Percentiles rank a stretch among this genome's conserved stretches.
Evolutionary conservation across 2,329 filamentous ascomycete species (phyloP).

Genomic region (Xylariaceae sp.): DNA sequence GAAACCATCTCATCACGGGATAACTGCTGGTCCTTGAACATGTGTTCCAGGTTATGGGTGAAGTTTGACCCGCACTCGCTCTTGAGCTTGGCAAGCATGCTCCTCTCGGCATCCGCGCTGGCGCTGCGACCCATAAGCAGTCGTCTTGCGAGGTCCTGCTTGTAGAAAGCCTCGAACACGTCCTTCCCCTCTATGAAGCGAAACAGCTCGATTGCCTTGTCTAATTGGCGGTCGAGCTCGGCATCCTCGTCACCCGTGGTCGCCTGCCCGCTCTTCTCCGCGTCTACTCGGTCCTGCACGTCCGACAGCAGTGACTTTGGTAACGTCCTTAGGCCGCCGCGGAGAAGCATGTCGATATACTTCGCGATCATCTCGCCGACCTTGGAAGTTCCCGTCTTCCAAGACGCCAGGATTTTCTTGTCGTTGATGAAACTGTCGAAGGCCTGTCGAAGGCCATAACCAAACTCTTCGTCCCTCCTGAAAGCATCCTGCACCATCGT

Average conservation of each 20-base stretch:
- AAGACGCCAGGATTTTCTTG: constrained; percentile 64
- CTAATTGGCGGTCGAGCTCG: constrained; percentile 85
- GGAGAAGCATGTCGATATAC: constrained; percentile 83
- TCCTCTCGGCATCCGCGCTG: constrained; percentile 90
- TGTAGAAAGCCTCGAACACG: constrained; percentile 98
- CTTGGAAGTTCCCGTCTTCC: constrained; percentile 81
- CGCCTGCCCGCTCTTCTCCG: constrained; percentile 57
- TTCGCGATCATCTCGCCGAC: constrained; percentile 99
- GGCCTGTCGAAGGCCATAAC: constrained; percentile 73
- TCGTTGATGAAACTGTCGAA: constrained; percentile 94
- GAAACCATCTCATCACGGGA: constrained; percentile 88
- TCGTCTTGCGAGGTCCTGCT: constrained; percentile 87
- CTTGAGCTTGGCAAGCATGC: constrained; percentile 88
- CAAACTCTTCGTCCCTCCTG: constrained; percentile 67
- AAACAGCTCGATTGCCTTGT: constrained; percentile 90
- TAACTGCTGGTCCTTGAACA: constrained; percentile 98
- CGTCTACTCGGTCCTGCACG: constrained; percentile 49
- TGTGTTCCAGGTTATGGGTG: constrained; percentile 95
- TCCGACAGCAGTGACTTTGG: constrained; percentile 64
- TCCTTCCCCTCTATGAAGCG: constrained; percentile 96
- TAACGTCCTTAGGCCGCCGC: constrained; percentile 79
- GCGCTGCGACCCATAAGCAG: constrained; percentile 89
- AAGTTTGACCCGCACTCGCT: constrained; percentile 91
- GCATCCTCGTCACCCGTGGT: constrained; percentile 81
- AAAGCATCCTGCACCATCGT: constrained; percentile 73